Conservation (phyloP, 2,329 filamentous ascomycete genomes). For the Diplocarpon mali region DNA sequence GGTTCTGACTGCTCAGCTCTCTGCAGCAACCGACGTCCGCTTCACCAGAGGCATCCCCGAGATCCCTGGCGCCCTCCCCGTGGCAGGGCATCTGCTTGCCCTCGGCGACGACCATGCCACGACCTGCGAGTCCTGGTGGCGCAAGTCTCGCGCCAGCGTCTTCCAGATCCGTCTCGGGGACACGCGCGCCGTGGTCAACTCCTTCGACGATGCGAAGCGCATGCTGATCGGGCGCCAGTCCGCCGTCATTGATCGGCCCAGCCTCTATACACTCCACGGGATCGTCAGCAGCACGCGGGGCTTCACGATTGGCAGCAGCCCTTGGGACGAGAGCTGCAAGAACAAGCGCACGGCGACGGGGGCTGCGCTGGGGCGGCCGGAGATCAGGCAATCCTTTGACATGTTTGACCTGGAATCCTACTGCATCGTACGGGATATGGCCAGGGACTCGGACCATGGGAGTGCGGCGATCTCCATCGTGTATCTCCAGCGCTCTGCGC, state of each 20-base stretch:
- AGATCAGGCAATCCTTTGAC: conserved; percentile 36
- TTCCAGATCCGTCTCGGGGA: conserved; percentile 44
- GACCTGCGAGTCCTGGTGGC: conserved; percentile 39
- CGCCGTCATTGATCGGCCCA: conserved; percentile 39
- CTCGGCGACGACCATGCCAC: conserved; percentile 43
- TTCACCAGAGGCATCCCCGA: conserved; percentile 38
- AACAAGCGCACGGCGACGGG: conserved; percentile 42
- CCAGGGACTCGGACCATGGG: conserved; percentile 33
- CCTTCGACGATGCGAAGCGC: conserved; percentile 39
- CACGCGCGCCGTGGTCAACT: conserved; percentile 41
- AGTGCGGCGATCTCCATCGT: conserved; percentile 35
- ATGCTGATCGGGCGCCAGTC: conserved; percentile 39
- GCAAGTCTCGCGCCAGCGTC: conserved; percentile 34
- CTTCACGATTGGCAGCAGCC: conserved; percentile 42
- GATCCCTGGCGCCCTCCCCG: conserved; percentile 38
- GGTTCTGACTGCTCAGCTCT: conserved; percentile 8
- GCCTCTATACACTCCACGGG: conserved; percentile 42
- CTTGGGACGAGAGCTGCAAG: conserved; percentile 42
- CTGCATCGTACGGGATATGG: conserved; percentile 38
- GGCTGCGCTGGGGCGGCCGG: conserved; percentile 34
- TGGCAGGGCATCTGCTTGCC: conserved; percentile 38
- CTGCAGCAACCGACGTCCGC: conserved; percentile 35
- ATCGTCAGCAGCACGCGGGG: conserved; percentile 41
- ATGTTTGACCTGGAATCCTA: conserved; percentile 44
- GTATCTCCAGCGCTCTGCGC: conserved; percentile 41